These are phyloP conservation scores for Kalaharituber pfeilii DNA, from an alignment of 2,329 filamentous ascomycete species.

Conservation along the genomic window DNA sequence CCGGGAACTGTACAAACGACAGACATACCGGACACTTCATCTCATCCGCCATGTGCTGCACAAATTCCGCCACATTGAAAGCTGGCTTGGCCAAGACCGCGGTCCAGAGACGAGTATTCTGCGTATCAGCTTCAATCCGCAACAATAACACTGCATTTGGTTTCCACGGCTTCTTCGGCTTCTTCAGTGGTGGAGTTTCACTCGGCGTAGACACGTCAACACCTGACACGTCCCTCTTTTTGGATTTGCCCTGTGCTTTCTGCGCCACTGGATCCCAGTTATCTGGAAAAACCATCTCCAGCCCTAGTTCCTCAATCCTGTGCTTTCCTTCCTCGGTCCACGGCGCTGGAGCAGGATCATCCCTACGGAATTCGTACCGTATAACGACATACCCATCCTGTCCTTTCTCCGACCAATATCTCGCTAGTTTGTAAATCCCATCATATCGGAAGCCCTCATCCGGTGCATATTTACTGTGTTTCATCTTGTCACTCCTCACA, in stretches of 20 bases:
- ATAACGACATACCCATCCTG: neutral
- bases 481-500: neutral
- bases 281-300: neutral
- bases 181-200: neutral
- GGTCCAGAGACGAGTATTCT: neutral
- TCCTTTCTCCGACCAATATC: conserved; percentile 13
- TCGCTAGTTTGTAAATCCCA: conserved; percentile 36
- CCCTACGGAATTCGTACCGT: neutral
- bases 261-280: neutral
- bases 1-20: neutral
- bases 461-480: conserved; percentile 29
- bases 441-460: conserved; percentile 38
- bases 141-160: neutral
- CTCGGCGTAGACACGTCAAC: neutral
- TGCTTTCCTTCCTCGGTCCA: neutral
- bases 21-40: neutral
- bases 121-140: neutral
- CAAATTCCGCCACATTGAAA: neutral
- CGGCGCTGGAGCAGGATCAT: neutral
- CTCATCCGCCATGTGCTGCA: neutral
- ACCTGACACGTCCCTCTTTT: neutral
- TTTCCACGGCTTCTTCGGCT: neutral
- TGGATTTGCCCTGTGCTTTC: neutral
- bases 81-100: neutral
- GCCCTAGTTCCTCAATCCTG: neutral